A percentile compares a stretch with the other conserved stretches of the same genome.
Conservation (phyloP, 2,329 filamentous ascomycete genomes). For the Sporothrix mexicana region DNA sequence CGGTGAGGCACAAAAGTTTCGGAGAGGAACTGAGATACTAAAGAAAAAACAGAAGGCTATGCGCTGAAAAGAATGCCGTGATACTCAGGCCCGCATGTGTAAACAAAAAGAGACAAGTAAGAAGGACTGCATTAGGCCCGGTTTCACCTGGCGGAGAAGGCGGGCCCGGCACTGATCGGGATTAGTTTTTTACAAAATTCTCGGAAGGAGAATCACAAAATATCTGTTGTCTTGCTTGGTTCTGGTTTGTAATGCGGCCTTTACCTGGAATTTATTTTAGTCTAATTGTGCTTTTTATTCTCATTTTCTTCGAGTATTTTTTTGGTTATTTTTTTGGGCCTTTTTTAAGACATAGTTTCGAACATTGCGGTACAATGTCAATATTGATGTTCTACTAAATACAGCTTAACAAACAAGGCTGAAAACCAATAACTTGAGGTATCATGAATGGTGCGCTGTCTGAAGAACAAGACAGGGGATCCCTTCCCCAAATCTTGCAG, state of each 20-base stretch:
- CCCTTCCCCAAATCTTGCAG: not conserved
- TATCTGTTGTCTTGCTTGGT: no score
- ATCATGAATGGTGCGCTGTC: not conserved
- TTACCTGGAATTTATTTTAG: not conserved
- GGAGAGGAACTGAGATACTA: not conserved
- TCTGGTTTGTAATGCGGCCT: no score
- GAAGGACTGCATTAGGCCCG: not conserved
- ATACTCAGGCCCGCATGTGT: not conserved
- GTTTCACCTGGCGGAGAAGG: slow-evolving; percentile 14
- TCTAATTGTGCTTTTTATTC: not conserved
- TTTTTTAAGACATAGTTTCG: no score
- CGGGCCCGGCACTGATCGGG: slow-evolving; percentile 2
- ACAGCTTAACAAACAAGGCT: not conserved
- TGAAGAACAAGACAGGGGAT: not conserved
- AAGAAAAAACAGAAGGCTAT: not conserved
- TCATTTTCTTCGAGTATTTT: not conserved
- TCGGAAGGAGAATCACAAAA: not conserved
- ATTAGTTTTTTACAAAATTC: not conserved
- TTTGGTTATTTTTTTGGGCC: no score
- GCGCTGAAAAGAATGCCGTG: no score
- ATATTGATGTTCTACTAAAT: not conserved
- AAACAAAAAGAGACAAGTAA: not conserved
- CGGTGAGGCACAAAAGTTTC: not conserved
- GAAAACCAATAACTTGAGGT: not conserved
- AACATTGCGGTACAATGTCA: no score